Evolutionary conservation across 768 basidiomycete species (phyloP).

Genomic region (Hortiboletus flavorubellus): DNA sequence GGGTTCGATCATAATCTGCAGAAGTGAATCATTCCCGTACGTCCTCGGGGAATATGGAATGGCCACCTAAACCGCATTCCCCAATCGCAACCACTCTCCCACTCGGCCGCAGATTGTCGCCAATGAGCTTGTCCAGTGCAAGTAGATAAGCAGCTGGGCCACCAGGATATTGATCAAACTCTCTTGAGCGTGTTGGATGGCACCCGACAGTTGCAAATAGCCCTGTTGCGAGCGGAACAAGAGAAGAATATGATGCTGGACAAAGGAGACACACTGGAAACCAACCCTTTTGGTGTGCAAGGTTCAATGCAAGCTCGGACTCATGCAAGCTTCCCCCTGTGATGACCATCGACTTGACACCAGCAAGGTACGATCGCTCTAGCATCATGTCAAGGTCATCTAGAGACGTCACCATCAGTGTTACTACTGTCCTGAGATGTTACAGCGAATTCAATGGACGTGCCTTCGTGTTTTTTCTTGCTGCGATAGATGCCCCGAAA

Average conservation of each 20-base stretch:
- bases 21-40: neutral
- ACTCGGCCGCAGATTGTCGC: conserved; percentile 43
- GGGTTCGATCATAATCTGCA: conserved; percentile 73
- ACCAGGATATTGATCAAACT: conserved; percentile 56
- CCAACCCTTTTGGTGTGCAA: conserved; percentile 58
- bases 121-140: conserved; percentile 55
- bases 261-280: neutral
- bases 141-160: conserved; percentile 62
- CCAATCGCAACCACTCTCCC: conserved; percentile 71
- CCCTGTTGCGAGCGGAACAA: conserved; percentile 32
- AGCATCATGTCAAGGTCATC: conserved; percentile 65
- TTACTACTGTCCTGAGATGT: neutral
- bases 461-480: conserved; percentile 49
- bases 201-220: conserved; percentile 75
- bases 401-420: conserved; percentile 16
- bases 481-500: conserved; percentile 52
- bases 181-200: conserved; percentile 71
- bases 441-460: conserved; percentile 1
- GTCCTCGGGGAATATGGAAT: neutral
- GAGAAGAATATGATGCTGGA: neutral
- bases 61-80: conserved; percentile 72
- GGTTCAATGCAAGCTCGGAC: conserved; percentile 51
- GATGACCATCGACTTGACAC: conserved; percentile 69
- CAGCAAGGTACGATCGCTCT: conserved; percentile 51
- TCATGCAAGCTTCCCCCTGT: conserved; percentile 72